Evolutionary conservation across 2,329 filamentous ascomycete genomes (phyloP).

Genomic region (Xylaria multiplex): DNA sequence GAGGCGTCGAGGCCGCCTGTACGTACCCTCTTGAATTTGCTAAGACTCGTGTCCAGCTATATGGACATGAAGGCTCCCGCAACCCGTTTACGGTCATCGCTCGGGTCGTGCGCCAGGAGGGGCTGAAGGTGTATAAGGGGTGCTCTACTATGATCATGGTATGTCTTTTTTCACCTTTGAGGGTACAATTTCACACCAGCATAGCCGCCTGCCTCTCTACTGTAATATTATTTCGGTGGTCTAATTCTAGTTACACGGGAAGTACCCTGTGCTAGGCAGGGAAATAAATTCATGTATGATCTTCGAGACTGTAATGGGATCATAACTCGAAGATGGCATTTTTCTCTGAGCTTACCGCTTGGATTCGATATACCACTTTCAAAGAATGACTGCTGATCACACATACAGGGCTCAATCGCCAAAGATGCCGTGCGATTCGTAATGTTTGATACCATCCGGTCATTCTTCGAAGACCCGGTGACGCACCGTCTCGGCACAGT

Average conservation of each 20-base stretch:
- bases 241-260: not conserved
- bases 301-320: too few relatives aligned
- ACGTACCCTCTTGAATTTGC: slow-evolving; percentile 72
- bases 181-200: too few relatives aligned
- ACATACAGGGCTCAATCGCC: slow-evolving; percentile 60
- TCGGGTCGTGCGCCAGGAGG: slow-evolving; percentile 65
- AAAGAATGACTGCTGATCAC: slow-evolving; percentile 3
- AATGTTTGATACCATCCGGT: slow-evolving; percentile 70
- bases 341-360: not conserved
- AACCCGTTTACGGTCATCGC: slow-evolving; percentile 67
- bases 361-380: too few relatives aligned
- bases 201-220: too few relatives aligned
- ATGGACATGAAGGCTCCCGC: slow-evolving; percentile 52
- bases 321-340: not conserved
- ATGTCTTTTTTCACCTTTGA: slow-evolving; percentile 30
- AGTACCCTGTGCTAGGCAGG: not conserved
- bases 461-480: slow-evolving; percentile 59
- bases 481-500: slow-evolving; percentile 64
- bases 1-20: slow-evolving; percentile 48
- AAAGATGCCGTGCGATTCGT: slow-evolving; percentile 73
- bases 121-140: slow-evolving; percentile 68
- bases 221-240: not conserved
- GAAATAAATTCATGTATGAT: not conserved
- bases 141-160: slow-evolving; percentile 61
- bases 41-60: slow-evolving; percentile 69